A percentile compares a stretch with the other conserved stretches of the same genome.
phyloP scores from a whole-genome alignment of 192 early-diverging fungal genomes.

The Backusella macrospora region DNA sequence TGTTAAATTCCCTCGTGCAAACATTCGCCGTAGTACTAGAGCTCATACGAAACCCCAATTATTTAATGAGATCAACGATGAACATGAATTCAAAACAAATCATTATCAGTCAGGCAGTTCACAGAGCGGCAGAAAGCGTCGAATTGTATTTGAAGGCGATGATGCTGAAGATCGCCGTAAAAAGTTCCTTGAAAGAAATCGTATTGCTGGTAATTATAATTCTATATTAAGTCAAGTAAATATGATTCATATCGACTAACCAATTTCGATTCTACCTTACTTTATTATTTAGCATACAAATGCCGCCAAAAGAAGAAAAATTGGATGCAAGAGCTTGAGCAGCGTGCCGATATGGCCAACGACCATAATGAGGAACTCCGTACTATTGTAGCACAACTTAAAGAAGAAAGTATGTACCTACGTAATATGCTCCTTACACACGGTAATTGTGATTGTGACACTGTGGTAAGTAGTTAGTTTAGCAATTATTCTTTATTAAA shows the following conservation, averaged over 20 bases:
- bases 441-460: constrained; percentile 34
- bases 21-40: background rate
- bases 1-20: background rate
- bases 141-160: constrained; percentile 31
- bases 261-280: background rate
- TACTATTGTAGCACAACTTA: constrained; percentile 24
- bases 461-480: constrained; percentile 22
- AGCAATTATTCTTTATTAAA: background rate
- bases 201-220: constrained; percentile 26
- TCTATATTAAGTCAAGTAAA: background rate
- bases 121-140: constrained; percentile 26
- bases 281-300: constrained; percentile 30
- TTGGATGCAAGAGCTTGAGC: constrained; percentile 41
- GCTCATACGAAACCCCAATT: background rate
- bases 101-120: background rate
- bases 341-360: constrained; percentile 27
- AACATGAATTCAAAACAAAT: background rate
- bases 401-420: constrained; percentile 39
- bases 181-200: constrained; percentile 32
- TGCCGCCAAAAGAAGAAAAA: constrained; percentile 45
- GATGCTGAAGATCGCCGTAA: constrained; percentile 32
- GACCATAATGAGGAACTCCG: constrained; percentile 36
- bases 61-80: background rate
- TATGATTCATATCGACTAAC: background rate
- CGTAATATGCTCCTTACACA: constrained; percentile 39